A percentile compares a stretch with the other conserved stretches of the same genome.
Evolutionary conservation across 2,329 filamentous ascomycete species (phyloP).

Genomic region (Ophiostoma montium): DNA sequence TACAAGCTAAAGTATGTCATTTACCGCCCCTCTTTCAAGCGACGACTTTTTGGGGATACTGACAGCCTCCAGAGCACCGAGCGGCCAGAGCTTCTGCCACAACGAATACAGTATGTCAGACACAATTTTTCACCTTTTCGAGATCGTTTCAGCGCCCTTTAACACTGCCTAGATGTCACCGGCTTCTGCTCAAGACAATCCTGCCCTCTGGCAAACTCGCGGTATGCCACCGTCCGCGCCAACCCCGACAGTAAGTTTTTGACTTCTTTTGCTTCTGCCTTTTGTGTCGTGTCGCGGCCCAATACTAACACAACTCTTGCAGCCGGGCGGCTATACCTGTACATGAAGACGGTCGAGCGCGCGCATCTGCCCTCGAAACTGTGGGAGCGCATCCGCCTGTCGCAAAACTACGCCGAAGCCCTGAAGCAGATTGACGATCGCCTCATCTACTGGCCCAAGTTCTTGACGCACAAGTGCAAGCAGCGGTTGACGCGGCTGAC

Average conservation of each 20-base stretch:
- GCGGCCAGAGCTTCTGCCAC: slow-evolving; percentile 84
- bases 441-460: slow-evolving; percentile 90
- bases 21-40: too few species aligned
- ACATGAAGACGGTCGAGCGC: slow-evolving; percentile 91
- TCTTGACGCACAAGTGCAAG: slow-evolving; percentile 75
- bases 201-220: slow-evolving; percentile 79
- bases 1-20: slow-evolving; percentile 74
- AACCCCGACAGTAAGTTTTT: slow-evolving; percentile 37
- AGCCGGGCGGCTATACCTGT: slow-evolving; percentile 62
- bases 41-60: not conserved
- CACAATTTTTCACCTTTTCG: not conserved
- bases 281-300: too few species aligned
- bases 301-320: not conserved
- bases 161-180: slow-evolving; percentile 18
- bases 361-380: slow-evolving; percentile 77
- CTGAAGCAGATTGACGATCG: slow-evolving; percentile 75
- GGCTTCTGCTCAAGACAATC: slow-evolving; percentile 49
- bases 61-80: slow-evolving; percentile 34
- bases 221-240: slow-evolving; percentile 82
- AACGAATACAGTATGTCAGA: slow-evolving; percentile 62
- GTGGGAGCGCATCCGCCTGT: slow-evolving; percentile 88
- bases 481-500: slow-evolving; percentile 84
- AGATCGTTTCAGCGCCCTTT: not conserved
- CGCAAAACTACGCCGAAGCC: slow-evolving; percentile 80
- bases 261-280: not conserved